These are phyloP conservation scores for Neoboletus subvelutipes DNA, from an alignment of 768 basidiomycete species.

Conservation along the genomic window DNA sequence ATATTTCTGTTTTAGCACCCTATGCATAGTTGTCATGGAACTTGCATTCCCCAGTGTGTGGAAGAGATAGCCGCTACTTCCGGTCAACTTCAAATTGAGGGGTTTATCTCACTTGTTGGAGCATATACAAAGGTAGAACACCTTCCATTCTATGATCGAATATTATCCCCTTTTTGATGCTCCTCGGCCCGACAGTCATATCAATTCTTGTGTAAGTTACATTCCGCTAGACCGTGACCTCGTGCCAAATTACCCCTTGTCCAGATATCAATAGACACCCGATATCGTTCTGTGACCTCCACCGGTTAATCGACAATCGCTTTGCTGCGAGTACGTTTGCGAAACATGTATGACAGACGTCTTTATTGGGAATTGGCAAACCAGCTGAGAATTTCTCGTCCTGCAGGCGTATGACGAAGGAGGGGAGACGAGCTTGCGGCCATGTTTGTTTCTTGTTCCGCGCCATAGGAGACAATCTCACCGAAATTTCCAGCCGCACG, in stretches of 20 bases:
- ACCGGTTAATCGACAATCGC: slow-evolving; percentile 60
- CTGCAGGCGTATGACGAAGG: slow-evolving; percentile 69
- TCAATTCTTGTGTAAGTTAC: slow-evolving; percentile 79
- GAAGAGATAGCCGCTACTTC: slow-evolving; percentile 55
- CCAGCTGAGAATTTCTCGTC: slow-evolving; percentile 4
- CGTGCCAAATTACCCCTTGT: not conserved
- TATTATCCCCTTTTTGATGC: slow-evolving; percentile 19
- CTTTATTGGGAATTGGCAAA: not conserved
- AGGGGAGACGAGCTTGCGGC: slow-evolving; percentile 43
- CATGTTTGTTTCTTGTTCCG: slow-evolving; percentile 15
- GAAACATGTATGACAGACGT: slow-evolving; percentile 54
- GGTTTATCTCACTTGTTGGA: slow-evolving; percentile 84
- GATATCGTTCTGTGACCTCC: slow-evolving; percentile 62
- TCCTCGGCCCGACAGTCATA: slow-evolving; percentile 51
- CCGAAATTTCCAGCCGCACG: slow-evolving; percentile 45
- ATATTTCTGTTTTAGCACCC: slow-evolving; percentile 9
- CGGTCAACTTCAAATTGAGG: slow-evolving; percentile 60
- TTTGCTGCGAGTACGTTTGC: slow-evolving; percentile 72
- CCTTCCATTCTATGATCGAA: slow-evolving; percentile 18
- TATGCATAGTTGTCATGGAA: slow-evolving; percentile 12
- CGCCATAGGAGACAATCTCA: slow-evolving; percentile 13
- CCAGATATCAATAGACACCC: slow-evolving; percentile 81
- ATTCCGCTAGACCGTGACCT: not conserved
- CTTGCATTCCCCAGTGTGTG: slow-evolving; percentile 51
- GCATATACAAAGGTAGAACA: slow-evolving; percentile 63